Evolutionary conservation across 2,329 filamentous ascomycete species (phyloP).

Genomic region (Penicillium janthinellum): DNA sequence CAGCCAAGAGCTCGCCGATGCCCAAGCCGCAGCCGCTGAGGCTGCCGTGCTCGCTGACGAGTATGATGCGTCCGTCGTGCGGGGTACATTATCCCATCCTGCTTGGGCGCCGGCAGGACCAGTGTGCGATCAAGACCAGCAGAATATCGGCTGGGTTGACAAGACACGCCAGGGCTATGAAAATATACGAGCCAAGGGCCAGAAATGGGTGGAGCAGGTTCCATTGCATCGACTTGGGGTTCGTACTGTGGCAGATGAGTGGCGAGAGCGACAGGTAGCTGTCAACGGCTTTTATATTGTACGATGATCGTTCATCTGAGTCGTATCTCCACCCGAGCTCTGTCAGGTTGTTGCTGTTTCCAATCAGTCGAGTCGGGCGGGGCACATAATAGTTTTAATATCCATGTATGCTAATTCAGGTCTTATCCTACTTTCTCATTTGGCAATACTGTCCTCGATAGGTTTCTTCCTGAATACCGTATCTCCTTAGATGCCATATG

Average conservation of each 20-base stretch:
- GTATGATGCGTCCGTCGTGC: constrained; percentile 42
- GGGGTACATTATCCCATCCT: constrained; percentile 40
- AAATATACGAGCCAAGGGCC: constrained; percentile 53
- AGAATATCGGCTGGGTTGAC: constrained; percentile 44
- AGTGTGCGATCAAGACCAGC: constrained; percentile 11
- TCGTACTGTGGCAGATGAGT: constrained; percentile 47
- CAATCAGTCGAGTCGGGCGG: neutral
- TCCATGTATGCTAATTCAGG: neutral
- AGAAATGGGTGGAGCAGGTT: constrained; percentile 59
- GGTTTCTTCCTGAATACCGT: too few relatives aligned
- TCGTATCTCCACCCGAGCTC: neutral
- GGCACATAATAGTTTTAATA: neutral
- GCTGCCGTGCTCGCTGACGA: constrained; percentile 41
- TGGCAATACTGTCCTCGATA: neutral
- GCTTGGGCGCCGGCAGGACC: constrained; percentile 41
- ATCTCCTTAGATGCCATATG: too few relatives aligned
- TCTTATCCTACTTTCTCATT: neutral
- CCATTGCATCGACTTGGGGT: constrained; percentile 63
- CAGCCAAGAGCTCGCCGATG: constrained; percentile 32
- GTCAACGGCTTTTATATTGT: constrained; percentile 45
- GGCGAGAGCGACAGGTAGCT: constrained; percentile 50
- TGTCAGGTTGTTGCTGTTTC: neutral
- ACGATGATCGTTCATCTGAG: constrained; percentile 16
- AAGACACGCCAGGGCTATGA: constrained; percentile 52
- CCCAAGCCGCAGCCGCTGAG: constrained; percentile 39